These are phyloP conservation scores for Cutaneotrichosporon sp. DNA, from an alignment of 1,284 basidiomycete species.

Conservation along the genomic window DNA sequence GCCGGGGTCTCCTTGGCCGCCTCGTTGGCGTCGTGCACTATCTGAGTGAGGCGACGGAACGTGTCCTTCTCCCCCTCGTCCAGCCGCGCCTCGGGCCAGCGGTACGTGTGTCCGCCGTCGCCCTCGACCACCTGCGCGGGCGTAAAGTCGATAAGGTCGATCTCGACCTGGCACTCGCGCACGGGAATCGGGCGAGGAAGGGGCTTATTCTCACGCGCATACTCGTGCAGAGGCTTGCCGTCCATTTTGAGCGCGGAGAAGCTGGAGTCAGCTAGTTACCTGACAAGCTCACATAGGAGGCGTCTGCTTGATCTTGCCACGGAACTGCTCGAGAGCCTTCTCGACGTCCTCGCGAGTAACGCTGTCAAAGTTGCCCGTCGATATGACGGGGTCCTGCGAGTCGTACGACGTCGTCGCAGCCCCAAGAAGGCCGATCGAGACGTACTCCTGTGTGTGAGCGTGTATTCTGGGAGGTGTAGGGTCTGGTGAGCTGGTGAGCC, in stretches of 20 bases:
- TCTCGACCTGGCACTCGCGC: constrained; percentile 76
- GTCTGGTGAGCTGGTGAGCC: not conserved
- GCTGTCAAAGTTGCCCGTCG: constrained; percentile 75
- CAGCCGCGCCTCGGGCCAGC: constrained; percentile 71
- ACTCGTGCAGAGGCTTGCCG: constrained; percentile 92
- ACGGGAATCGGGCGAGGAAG: constrained; percentile 89
- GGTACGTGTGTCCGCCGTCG: constrained; percentile 59
- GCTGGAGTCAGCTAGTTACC: constrained; percentile 54
- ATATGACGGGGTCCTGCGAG: constrained; percentile 74
- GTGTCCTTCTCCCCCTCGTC: constrained; percentile 67
- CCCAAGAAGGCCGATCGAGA: constrained; percentile 84
- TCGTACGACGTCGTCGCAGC: constrained; percentile 96
- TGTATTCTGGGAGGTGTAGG: not conserved
- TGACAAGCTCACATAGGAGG: constrained; percentile 73
- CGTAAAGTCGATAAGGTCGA: constrained; percentile 59
- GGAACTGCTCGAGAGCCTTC: constrained; percentile 69
- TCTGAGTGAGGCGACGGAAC: constrained; percentile 61
- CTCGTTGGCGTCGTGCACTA: constrained; percentile 45
- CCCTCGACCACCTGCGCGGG: constrained; percentile 46
- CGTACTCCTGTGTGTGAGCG: constrained; percentile 69
- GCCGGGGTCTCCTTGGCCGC: constrained; percentile 33
- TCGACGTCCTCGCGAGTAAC: constrained; percentile 77
- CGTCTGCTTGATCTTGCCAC: constrained; percentile 82
- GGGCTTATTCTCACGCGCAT: constrained; percentile 84
- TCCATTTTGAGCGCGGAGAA: constrained; percentile 99